Evolutionary conservation across 2,329 filamentous ascomycete genomes (phyloP), one percentile per base, ranked within the genome.

Genomic region (Cytospora piceicola): DNA sequence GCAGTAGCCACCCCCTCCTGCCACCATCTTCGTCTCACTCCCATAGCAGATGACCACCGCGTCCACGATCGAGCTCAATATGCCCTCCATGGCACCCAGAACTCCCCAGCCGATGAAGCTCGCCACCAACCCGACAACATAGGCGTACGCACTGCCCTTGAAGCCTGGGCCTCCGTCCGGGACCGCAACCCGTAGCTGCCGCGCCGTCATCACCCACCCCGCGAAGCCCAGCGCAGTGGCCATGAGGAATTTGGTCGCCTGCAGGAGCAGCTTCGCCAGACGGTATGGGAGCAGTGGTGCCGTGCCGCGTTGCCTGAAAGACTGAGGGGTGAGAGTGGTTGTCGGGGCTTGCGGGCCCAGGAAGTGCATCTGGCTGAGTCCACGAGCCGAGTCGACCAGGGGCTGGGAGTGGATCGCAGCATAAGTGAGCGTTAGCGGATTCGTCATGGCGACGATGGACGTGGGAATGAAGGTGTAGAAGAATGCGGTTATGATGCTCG

Each of bases 51-150:
- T 90, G 29, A 98, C 86, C 42, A 93, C 89, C 3, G 91, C 93
- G 77, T 97, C 93, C 5, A 97, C 86, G 61, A 97, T 93, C 61
- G 92, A 92, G 60, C 91, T 91, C 29, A 97, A 80, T 22, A 96
- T 90, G 17, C 93, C 91, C 75, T 97, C 94, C 85, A 96, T 94
- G 2, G 93, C 91, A 30, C 93, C 93, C 59, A 99, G 82, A 0
- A 98, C 89, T 6, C 92, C 93, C 89, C 95, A 99, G 9, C 95
- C 95, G 71, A 99, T 97, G 63, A 94, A 93, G 67, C 92, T 93
- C 20, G 95, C 95, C 70, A 98, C 90, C 69, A 99, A 77, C 12
- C 94, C 95, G 27, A 99, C 92, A 1, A 98, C 87, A 74, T 98
- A 99, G 2, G 94, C 95, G 76, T 99, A 99, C 29, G 95, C 83